Conservation (phyloP, 192 early-diverging fungal genomes). For the Podila epigama region DNA sequence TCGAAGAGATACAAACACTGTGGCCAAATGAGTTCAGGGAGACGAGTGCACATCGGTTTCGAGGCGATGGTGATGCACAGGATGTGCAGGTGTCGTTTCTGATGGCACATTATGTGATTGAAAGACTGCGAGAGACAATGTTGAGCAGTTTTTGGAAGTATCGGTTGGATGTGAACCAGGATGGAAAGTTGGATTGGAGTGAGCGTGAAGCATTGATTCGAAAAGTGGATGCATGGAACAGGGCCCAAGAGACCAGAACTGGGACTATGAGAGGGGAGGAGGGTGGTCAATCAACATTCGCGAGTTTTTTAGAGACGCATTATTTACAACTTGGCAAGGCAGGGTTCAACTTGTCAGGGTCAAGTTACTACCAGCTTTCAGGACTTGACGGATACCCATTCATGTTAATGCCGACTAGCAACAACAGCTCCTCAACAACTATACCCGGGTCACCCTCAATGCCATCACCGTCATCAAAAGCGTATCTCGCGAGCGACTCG, state of each 20-base stretch:
- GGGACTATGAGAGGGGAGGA: neutral
- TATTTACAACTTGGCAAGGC: neutral
- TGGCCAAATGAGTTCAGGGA: slow-evolving; percentile 36
- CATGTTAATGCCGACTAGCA: neutral
- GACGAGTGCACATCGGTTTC: slow-evolving; percentile 50
- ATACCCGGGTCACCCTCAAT: neutral
- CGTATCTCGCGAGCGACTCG: neutral
- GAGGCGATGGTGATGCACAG: slow-evolving; percentile 25
- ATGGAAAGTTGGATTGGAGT: slow-evolving; percentile 28
- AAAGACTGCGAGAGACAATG: slow-evolving; percentile 43
- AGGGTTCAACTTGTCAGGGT: neutral
- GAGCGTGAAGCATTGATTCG: slow-evolving; percentile 34
- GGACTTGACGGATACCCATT: slow-evolving; percentile 46
- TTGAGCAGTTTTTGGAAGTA: slow-evolving; percentile 42
- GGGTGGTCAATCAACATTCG: neutral
- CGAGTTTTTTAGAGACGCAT: neutral
- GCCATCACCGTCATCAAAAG: neutral
- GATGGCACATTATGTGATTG: slow-evolving; percentile 49
- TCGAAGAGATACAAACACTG: slow-evolving; percentile 34
- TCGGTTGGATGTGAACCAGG: slow-evolving; percentile 41
- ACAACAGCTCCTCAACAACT: neutral
- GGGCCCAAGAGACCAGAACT: neutral
- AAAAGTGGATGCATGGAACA: slow-evolving; percentile 4
- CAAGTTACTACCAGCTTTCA: slow-evolving; percentile 10
- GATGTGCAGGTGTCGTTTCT: slow-evolving; percentile 44